Base-by-base conservation (phyloP, 306 rosid genomes). In the Hippophae tibetana region DNA sequence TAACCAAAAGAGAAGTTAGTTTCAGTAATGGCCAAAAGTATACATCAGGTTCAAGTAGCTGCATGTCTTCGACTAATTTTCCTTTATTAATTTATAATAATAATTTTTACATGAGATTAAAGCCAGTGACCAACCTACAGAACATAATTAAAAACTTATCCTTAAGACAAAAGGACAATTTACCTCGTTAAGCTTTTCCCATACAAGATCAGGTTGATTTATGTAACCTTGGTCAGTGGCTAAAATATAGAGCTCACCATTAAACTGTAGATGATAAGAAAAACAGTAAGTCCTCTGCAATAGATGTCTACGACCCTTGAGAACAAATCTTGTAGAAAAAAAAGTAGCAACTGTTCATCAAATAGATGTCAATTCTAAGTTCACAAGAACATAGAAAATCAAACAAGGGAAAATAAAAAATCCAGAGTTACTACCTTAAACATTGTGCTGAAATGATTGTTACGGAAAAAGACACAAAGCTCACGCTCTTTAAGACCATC, bases 371-470 rank as follows among this genome's bases (percentile, higher is more conserved):
- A 63, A 55, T 40, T 46, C 44, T 54, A 62, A 56, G 52, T 62
- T 63, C 58, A 54, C 56, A 42, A 61, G 65, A 55, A 67, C 47
- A 74, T 41, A 23, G 55, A 60, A 60, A 46, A 58, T 48, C 23
- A 56, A 43, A 55, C 55, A 26, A 12, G 12, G 9, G 45, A 57
- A 42, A 66, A 57, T 10, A 65, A 54, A 9, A 53, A 63, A 65
- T 66, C 56, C 62, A 56, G 67, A 61, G 57, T 67, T 25, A 71
- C 94, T 62, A 93, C 99, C 99, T 93, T 93, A 76, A 93, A 93
- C 95, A 93, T 82, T 57, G 99, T 93, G 93, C 99, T 82, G 87
- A 93, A 93, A 80, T 93, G 99, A 78, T 93, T 93, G 68, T 93
- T 93, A 42, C 99, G 94, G 67, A 93, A 93, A 69, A 93, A 93